Conservation (phyloP, 2,329 filamentous ascomycete genomes). For the Pseudocercospora vitis region DNA sequence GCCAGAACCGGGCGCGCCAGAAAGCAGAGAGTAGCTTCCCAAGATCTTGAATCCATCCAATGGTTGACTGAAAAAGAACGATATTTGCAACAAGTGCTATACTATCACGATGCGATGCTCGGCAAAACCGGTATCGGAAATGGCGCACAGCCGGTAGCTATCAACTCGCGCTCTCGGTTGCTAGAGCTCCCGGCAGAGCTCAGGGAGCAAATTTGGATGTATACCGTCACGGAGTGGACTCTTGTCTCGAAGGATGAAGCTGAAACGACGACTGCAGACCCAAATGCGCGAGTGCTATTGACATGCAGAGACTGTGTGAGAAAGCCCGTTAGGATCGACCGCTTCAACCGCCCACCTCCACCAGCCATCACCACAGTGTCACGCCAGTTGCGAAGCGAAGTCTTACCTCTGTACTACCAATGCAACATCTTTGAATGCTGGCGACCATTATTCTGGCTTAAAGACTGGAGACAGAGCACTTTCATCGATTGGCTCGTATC, state of each 20-base stretch:
- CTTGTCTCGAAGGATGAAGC: background rate
- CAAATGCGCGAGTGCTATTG: background rate
- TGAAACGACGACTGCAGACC: background rate
- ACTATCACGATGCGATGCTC: background rate
- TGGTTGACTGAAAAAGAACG: background rate
- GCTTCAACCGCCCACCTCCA: slow-evolving; percentile 22
- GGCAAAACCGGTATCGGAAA: background rate
- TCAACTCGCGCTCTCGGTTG: slow-evolving; percentile 17
- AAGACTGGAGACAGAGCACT: slow-evolving; percentile 28
- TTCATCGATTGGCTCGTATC: slow-evolving; percentile 28
- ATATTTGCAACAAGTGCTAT: background rate
- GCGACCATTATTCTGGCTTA: slow-evolving; percentile 29
- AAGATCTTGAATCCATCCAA: background rate
- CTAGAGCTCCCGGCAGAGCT: slow-evolving; percentile 29
- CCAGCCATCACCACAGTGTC: slow-evolving; percentile 26
- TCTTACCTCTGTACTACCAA: slow-evolving; percentile 29
- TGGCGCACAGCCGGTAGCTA: background rate
- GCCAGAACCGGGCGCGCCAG: background rate
- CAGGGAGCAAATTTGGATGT: slow-evolving; percentile 25
- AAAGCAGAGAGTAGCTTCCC: background rate
- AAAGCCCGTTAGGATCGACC: slow-evolving; percentile 26
- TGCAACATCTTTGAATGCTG: slow-evolving; percentile 31
- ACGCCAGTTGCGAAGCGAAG: slow-evolving; percentile 25
- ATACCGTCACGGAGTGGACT: slow-evolving; percentile 27
- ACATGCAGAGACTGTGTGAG: slow-evolving; percentile 12